These are phyloP conservation scores for Talaromyces islandicus DNA, from an alignment of 2,329 filamentous ascomycete genomes.

Conservation along the genomic window DNA sequence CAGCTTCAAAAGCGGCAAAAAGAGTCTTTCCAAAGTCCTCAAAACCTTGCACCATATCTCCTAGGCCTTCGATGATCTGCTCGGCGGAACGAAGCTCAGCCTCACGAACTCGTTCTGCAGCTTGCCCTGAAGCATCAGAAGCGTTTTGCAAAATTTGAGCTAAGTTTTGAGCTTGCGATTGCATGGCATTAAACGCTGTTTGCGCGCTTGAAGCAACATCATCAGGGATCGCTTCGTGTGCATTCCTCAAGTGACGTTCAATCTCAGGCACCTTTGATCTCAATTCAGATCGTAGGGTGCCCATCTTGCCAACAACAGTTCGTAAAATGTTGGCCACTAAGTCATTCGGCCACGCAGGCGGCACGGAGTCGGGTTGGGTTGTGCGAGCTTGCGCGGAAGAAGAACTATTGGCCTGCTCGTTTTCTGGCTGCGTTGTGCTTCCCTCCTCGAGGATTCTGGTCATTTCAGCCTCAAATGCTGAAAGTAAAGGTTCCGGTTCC, in stretches of 20 bases:
- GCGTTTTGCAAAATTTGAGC: slow-evolving; percentile 31
- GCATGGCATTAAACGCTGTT: slow-evolving; percentile 29
- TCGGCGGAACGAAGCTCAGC: slow-evolving; percentile 31
- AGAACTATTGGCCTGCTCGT: neutral
- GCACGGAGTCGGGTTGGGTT: slow-evolving; percentile 9
- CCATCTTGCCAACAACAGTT: slow-evolving; percentile 28
- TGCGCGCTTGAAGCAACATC: slow-evolving; percentile 32
- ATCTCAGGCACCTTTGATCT: slow-evolving; percentile 30
- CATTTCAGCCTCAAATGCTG: slow-evolving; percentile 35
- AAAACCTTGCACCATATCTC: slow-evolving; percentile 35
- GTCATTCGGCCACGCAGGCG: slow-evolving; percentile 20
- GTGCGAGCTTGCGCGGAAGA: slow-evolving; percentile 10
- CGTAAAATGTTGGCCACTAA: slow-evolving; percentile 28
- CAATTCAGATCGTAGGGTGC: slow-evolving; percentile 31
- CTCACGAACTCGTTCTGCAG: slow-evolving; percentile 30
- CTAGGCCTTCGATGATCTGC: slow-evolving; percentile 32
- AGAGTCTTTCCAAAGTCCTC: slow-evolving; percentile 33
- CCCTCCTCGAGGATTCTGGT: slow-evolving; percentile 25
- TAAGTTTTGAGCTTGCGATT: slow-evolving; percentile 31
- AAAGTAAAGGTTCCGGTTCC: slow-evolving; percentile 27
- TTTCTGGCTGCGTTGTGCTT: neutral
- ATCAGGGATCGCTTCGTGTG: slow-evolving; percentile 28
- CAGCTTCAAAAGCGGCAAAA: slow-evolving; percentile 31
- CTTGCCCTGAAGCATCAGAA: slow-evolving; percentile 28
- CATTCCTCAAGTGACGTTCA: slow-evolving; percentile 30